These are phyloP conservation scores for Trypanosomatidae sp. DNA, from an alignment of 208 protist species.

Conservation along the genomic window DNA sequence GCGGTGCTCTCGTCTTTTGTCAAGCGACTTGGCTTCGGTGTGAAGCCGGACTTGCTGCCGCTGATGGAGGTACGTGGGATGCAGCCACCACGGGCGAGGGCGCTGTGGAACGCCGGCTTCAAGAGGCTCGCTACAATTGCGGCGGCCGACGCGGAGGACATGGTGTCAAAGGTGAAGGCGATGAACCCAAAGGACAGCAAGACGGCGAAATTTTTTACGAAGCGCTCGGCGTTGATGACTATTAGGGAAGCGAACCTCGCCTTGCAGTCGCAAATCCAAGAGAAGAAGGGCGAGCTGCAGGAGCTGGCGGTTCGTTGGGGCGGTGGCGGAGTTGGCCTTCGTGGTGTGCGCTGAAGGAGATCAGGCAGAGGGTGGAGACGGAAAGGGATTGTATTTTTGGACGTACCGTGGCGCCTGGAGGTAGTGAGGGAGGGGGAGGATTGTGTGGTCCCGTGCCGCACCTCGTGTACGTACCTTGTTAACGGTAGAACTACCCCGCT, in stretches of 20 bases:
- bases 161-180: conserved; percentile 63
- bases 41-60: conserved; percentile 90
- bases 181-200: conserved; percentile 57
- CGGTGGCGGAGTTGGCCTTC: conserved; percentile 1
- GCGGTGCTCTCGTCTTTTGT: conserved; percentile 86
- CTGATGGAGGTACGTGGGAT: conserved; percentile 87
- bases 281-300: conserved; percentile 72
- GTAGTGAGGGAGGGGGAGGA: neutral
- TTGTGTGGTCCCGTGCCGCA: neutral
- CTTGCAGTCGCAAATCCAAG: conserved; percentile 59
- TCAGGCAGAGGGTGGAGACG: neutral
- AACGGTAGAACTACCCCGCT: neutral
- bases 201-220: conserved; percentile 67
- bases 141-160: conserved; percentile 51
- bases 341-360: neutral
- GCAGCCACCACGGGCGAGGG: conserved; percentile 74
- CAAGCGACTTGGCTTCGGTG: conserved; percentile 86
- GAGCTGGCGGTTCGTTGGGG: conserved; percentile 34
- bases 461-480: neutral
- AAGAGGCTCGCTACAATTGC: conserved; percentile 49
- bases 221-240: conserved; percentile 50
- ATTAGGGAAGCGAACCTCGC: conserved; percentile 66
- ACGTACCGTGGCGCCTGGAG: neutral
- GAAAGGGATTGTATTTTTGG: neutral
- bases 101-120: conserved; percentile 83